Base-by-base conservation (phyloP, 306 rosid species). In the Astragalus glycyphyllos region DNA sequence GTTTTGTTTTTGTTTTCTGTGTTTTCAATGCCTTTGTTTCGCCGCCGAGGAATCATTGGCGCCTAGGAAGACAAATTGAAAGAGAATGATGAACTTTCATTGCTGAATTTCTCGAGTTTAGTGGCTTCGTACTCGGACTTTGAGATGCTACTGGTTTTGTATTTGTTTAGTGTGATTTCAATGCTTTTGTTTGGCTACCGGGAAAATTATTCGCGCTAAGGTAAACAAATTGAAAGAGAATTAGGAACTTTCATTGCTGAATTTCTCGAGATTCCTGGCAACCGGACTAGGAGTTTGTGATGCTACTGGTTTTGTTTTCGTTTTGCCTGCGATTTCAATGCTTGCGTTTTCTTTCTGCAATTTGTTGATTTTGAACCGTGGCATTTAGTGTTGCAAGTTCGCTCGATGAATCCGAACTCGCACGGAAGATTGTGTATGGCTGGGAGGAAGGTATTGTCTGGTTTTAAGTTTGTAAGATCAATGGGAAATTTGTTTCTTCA, bases 371-470 rank as follows among this genome's bases (percentile, higher is more conserved):
- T 50, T 64, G 58, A 45, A 51, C 8, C 54, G 34, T 69, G 70
- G 46, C 38, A 7, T 65, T 16, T 59, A 83, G 86, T 62, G 47
- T 69, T 76, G 77, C 84, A 45, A 79, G 63, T 23, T 79, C 86
- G 40, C 84, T 79, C 41, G 86, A 83, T 68, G 86, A 83, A 50
- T 83, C 86, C 7, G 82, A 55, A 48, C 86, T 83, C 4, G 86
- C 84, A 2, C 77, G 77, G 68, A 83, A 79, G 74, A 76, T 83
- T 55, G 82, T 83, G 58, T 17, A 9, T 53, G 60, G 72, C 50
- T 83, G 86, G 86, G 84, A 83, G 62, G 68, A 79, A 83, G 86
- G 86, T 83, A 83, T n/a, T 10, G 47, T 59, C 45, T 38, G 31
- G 38, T 51, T 26, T 26, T 26, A 26, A 26, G 31, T 26, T 71